Evolutionary conservation across 1,284 basidiomycete species (phyloP).

Genomic region (Ustilago bromivora): DNA sequence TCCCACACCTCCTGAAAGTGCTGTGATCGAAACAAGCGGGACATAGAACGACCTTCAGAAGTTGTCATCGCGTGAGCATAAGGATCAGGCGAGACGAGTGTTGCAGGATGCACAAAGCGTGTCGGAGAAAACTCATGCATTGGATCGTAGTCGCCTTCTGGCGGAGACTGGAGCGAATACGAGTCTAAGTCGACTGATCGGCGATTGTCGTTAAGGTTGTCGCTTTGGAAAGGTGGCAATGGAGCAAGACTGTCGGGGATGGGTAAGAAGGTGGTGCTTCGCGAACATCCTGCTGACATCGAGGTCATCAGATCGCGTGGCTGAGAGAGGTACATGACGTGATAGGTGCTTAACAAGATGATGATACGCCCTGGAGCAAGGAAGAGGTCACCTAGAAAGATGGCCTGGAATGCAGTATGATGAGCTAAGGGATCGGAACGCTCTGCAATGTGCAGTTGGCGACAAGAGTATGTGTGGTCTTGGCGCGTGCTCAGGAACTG

Average conservation of each 20-base stretch:
- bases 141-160: background rate
- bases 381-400: background rate
- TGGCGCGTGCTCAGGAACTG: slow-evolving; percentile 2
- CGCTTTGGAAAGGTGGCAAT: background rate
- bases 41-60: slow-evolving; percentile 13
- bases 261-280: slow-evolving; percentile 7
- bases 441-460: background rate
- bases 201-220: background rate
- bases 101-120: background rate
- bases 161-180: background rate
- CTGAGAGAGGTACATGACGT: slow-evolving; percentile 32
- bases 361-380: background rate
- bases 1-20: slow-evolving; percentile 40
- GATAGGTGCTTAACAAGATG: background rate
- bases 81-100: background rate
- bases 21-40: slow-evolving; percentile 28
- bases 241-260: background rate
- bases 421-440: background rate
- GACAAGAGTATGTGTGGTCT: background rate
- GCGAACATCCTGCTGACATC: slow-evolving; percentile 27
- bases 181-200: background rate
- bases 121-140: background rate
- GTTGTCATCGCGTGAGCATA: background rate
- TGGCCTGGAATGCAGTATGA: background rate
- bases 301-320: slow-evolving; percentile 24